These are phyloP conservation scores for Gentiana macrophylla DNA, from an alignment of 257 asterid genomes.

Conservation along the genomic window DNA sequence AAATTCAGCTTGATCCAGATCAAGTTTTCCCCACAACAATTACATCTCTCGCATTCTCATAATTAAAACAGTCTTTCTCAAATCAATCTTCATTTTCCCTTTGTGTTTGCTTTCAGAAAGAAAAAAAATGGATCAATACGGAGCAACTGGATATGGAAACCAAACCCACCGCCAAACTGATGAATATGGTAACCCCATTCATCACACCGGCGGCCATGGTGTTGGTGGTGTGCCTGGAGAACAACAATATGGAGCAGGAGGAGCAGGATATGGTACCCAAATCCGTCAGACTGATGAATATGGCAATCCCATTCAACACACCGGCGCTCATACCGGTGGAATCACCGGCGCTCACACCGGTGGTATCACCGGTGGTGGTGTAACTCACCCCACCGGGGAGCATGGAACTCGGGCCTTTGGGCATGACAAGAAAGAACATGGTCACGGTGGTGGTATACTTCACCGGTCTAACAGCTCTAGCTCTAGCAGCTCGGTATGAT, in stretches of 20 bases:
- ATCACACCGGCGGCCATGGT: constrained; percentile 17
- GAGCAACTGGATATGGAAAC: constrained; percentile 4
- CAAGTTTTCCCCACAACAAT: no score
- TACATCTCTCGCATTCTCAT: no score
- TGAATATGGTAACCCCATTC: constrained; percentile 50
- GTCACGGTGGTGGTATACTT: constrained; percentile 23
- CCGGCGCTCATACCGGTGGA: constrained; percentile 24
- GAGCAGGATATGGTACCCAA: constrained; percentile 6
- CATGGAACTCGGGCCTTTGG: constrained; percentile 2
- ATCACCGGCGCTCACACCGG: constrained; percentile 26
- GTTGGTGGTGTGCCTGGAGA: constrained; percentile 8
- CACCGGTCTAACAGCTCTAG: constrained; percentile 43
- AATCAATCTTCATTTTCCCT: no score
- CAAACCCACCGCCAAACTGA: constrained; percentile 25
- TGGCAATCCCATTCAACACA: constrained; percentile 35
- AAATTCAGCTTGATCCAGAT: no score
- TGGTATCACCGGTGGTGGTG: constrained; percentile 5
- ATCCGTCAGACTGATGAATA: constrained; percentile 42
- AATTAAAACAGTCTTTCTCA: no score
- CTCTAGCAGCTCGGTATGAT: constrained; percentile 19
- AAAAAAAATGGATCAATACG: no score
- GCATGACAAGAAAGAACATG: constrained; percentile 13
- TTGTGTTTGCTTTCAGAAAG: no score
- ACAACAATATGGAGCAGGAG: constrained; percentile 3
- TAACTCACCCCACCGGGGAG: constrained; percentile 10